Base-by-base conservation (phyloP, 169 alveolate genomes). In the Plasmodium fragile region DNA sequence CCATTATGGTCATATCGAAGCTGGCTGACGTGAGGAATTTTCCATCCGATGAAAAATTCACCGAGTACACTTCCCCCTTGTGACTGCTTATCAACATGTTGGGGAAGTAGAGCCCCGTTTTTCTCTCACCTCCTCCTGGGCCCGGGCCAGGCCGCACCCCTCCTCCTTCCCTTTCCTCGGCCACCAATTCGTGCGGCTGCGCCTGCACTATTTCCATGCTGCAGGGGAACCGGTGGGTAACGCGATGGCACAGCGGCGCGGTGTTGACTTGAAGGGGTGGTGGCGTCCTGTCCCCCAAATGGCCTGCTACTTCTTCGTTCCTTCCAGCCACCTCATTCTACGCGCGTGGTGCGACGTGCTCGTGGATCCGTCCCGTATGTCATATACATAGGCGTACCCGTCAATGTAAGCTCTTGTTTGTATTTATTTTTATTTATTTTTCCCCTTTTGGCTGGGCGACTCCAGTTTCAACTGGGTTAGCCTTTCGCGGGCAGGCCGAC, bases 31-130 rank as follows among this genome's bases (percentile, higher is more conserved):
- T 97, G 71, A 97, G 65, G 92, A 92, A 93, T 34, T 96, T 95
- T 0, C 98, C 98, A 80, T 97, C 97, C 5, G 96, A 95, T 18
- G 98, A 96, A 83, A 97, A 97, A 55, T 95, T 96, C 28, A 96
- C 49, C 13, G 97, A 94, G 49, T 96, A 96, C 6, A 97, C 97
- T 92, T 97, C 98, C 4, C 98, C 98, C 87, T 92, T 92, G 77
- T 97, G 98, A 11, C 98, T 98, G 22, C 96, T 95, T 34, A 97
- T 94, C 45, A 95, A 83, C 95, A 97, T 90, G 5, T 95, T 96
- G 7, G 98, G 98, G 32, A 16, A 85, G 43, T 45, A 75, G 72
- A 85, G 75, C 2, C 93, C 93, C 25, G 85, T 85, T 75, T 85
- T 85, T 36, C 93, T 85, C 30, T 85, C 85, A 7, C 85, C 45